Evolutionary conservation across 192 early-diverging fungal genomes (phyloP).

Genomic region (Chytriomyces hyalinus): DNA sequence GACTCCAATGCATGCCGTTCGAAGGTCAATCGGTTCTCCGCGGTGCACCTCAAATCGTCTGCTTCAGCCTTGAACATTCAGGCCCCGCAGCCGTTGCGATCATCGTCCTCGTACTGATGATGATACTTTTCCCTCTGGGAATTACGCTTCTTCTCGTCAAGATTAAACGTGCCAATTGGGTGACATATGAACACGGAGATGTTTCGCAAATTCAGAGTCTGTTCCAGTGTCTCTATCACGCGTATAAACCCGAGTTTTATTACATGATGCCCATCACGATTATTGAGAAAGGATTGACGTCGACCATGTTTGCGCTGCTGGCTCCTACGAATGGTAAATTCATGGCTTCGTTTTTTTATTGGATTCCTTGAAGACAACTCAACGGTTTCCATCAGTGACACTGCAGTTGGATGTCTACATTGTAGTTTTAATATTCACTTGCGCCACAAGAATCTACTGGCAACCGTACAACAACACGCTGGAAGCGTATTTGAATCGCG

Average conservation of each 20-base stretch:
- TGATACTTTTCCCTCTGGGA: not conserved
- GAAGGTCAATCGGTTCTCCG: conserved; percentile 1
- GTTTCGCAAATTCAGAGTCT: no score
- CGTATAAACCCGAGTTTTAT: no score
- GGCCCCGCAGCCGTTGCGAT: conserved; percentile 16
- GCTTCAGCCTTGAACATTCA: conserved; percentile 1
- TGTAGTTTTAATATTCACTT: not conserved
- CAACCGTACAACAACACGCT: not conserved
- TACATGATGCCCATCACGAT: no score
- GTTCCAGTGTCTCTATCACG: no score
- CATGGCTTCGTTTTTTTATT: no score
- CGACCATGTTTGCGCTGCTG: no score
- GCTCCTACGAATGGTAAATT: no score
- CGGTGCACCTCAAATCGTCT: not conserved
- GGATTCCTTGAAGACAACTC: not conserved
- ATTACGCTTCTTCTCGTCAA: no score
- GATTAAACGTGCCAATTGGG: no score
- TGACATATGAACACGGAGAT: no score
- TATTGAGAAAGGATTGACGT: no score
- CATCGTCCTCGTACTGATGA: conserved; percentile 7
- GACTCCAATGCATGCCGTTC: conserved; percentile 10
- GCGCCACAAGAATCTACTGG: not conserved
- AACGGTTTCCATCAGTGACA: not conserved
- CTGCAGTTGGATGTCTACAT: not conserved
- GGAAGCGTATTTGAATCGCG: not conserved